A percentile compares a stretch with the other conserved stretches of the same genome.
Conservation (phyloP, 495 filamentous ascomycete genomes). For the Neurospora sp. region DNA sequence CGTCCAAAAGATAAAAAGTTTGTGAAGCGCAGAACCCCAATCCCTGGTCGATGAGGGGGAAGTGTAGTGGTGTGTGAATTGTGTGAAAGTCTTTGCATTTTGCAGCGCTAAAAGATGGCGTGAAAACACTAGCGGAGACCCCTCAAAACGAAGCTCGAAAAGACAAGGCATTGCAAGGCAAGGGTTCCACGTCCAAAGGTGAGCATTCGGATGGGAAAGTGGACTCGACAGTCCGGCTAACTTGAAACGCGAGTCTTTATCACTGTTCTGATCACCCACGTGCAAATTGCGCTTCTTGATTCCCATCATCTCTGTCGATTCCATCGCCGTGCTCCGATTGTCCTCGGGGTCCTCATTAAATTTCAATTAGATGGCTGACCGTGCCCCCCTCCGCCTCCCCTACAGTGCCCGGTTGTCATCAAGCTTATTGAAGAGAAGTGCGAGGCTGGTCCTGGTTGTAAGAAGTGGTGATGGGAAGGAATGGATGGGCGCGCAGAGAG, state of each 20-base stretch:
- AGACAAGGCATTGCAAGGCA: background rate
- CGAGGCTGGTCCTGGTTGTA: background rate
- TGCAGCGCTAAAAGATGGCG: background rate
- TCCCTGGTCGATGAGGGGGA: background rate
- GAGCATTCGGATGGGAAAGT: background rate
- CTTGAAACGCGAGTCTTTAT: background rate
- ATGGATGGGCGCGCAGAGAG: background rate
- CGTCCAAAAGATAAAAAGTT: background rate
- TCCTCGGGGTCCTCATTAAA: background rate
- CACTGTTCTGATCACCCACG: background rate
- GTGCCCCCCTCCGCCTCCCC: background rate
- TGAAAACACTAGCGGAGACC: background rate
- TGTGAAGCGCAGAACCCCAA: background rate
- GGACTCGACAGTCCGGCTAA: background rate
- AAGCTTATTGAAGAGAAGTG: background rate
- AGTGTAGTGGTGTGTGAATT: background rate
- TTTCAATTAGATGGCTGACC: background rate
- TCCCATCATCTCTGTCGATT: background rate
- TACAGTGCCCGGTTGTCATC: background rate
- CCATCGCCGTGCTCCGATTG: background rate
- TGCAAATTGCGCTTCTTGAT: background rate
- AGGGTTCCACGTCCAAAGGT: background rate
- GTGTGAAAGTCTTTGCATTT: background rate
- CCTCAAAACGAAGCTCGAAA: background rate
- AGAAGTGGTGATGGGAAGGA: background rate